These are phyloP conservation scores for Diospyros lotus DNA, from an alignment of 148 eudicot species.

Conservation along the genomic window DNA sequence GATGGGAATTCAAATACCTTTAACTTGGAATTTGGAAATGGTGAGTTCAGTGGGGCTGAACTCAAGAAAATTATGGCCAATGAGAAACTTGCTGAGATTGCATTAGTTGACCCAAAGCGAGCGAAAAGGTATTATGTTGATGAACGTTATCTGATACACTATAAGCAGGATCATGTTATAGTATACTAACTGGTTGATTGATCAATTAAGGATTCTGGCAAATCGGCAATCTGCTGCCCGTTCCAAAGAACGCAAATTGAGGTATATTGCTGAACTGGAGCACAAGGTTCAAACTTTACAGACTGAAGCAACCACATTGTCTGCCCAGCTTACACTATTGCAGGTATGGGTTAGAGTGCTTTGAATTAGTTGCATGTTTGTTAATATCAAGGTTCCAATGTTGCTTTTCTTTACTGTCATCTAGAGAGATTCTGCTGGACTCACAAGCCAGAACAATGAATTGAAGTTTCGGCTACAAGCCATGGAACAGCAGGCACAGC, in stretches of 20 bases:
- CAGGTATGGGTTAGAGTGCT: constrained; percentile 42
- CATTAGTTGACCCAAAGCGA: constrained; percentile 80
- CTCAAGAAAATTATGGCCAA: constrained; percentile 93
- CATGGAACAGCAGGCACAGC: constrained; percentile 96
- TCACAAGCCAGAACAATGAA: constrained; percentile 75
- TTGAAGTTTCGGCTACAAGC: constrained; percentile 93
- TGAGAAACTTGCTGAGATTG: constrained; percentile 89
- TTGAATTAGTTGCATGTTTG: not conserved
- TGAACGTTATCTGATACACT: not conserved
- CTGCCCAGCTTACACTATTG: constrained; percentile 86
- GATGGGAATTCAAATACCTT: constrained; percentile 47
- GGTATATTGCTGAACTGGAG: constrained; percentile 87
- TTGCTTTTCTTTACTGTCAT: constrained; percentile 9
- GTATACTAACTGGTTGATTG: not conserved
- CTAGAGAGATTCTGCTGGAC: constrained; percentile 85
- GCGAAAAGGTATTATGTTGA: constrained; percentile 65
- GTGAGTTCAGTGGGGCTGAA: constrained; percentile 83
- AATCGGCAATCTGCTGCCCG: constrained; percentile 98
- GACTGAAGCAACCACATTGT: constrained; percentile 93
- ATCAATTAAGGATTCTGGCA: constrained; percentile 66
- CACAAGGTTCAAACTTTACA: constrained; percentile 96
- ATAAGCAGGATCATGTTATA: not conserved
- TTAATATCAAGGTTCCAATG: constrained; percentile 2
- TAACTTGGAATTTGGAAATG: constrained; percentile 83
- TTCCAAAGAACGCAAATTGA: constrained; percentile 86